phyloP scores from a whole-genome alignment of 1,139 yeast species.

The Eremothecium gossypii region DNA sequence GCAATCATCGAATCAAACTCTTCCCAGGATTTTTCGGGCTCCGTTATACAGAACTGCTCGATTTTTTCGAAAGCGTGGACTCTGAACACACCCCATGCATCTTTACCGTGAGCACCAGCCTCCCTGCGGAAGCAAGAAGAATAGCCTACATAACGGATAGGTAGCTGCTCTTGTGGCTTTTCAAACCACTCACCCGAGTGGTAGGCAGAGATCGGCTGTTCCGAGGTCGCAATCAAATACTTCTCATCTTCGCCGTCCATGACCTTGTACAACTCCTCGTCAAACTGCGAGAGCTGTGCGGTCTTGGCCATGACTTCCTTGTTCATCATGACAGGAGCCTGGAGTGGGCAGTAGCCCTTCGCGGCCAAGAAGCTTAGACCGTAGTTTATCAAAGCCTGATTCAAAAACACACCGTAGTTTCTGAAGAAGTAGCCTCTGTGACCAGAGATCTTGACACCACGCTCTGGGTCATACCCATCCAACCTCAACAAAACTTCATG shows the following conservation, averaged over 20 bases:
- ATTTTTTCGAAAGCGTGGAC: conserved; percentile 97
- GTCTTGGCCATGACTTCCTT: conserved; percentile 99
- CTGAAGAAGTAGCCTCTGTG: conserved; percentile 97
- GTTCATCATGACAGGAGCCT: conserved; percentile 99
- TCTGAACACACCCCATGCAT: conserved; percentile 99
- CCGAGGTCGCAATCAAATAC: conserved; percentile 96
- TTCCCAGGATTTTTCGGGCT: conserved; percentile 96
- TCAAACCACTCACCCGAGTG: conserved; percentile 99
- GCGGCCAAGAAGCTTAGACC: conserved; percentile 78
- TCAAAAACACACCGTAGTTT: conserved; percentile 90
- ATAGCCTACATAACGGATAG: conserved; percentile 93
- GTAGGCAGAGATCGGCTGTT: conserved; percentile 97
- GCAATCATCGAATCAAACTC: conserved; percentile 95
- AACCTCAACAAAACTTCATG: conserved; percentile 90
- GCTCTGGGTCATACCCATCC: conserved; percentile 97
- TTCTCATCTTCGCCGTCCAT: conserved; percentile 96
- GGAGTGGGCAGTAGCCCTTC: conserved; percentile 80
- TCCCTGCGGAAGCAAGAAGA: conserved; percentile 99
- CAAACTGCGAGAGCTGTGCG: conserved; percentile 95
- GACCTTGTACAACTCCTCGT: conserved; percentile 95
- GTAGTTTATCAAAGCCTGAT: conserved; percentile 95
- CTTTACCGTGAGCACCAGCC: conserved; percentile 99
- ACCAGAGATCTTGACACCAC: conserved; percentile 96
- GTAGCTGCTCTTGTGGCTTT: conserved; percentile 92
- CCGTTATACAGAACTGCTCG: conserved; percentile 91